Base-by-base conservation (phyloP, 495 filamentous ascomycete genomes). In the Penicillium turbatum region DNA sequence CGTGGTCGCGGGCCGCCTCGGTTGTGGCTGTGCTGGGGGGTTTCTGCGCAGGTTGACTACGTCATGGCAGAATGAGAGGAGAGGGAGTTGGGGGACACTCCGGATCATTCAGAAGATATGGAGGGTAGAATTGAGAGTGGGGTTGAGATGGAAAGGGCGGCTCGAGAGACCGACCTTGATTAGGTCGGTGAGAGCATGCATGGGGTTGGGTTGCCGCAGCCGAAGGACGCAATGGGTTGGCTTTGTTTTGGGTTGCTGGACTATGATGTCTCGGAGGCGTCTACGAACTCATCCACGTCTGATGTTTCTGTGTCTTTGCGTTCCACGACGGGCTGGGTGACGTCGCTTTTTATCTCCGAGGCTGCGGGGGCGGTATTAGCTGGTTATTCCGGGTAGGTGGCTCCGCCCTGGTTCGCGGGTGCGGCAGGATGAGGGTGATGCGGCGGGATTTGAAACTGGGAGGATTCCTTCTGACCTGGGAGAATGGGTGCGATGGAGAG, bases 401-500 rank as follows among this genome's bases (percentile, higher is more conserved):
- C 42, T 42, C 26, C 43, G 29, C 19, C 47, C 41, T 42, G 51
- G 39, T 41, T 47, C 51, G 51, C 54, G 30, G 39, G 3, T 26
- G 35, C 56, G 54, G 27, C 9, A 4, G 21, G 49, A 16, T 44
- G 21, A 31, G 56, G n/a, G 54, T 51, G 57, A 53, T 62, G 71
- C 30, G 71, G 64, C 35, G 77, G 72, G 30, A 79, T 81, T 44
- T 66, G 58, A 47, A 72, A 75, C 21, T 70, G 64, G 36, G 66
- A 64, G 32, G 65, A 56, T 27, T 66, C 56, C 52, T 67, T 71
- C 65, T 95, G 89, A 53, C 90, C 90, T 46, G 78, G 78, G 30
- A 97, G 66, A 63, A 99, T 91, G 5, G 93, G 91, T 9, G 87
- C 86, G 40, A 97, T 88, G 30, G 87, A 76, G 53, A 92, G 74